Percentiles rank a stretch among this genome's conserved stretches.
phyloP scores from a whole-genome alignment of 306 rosid genomes.

The Quercus glauca region DNA sequence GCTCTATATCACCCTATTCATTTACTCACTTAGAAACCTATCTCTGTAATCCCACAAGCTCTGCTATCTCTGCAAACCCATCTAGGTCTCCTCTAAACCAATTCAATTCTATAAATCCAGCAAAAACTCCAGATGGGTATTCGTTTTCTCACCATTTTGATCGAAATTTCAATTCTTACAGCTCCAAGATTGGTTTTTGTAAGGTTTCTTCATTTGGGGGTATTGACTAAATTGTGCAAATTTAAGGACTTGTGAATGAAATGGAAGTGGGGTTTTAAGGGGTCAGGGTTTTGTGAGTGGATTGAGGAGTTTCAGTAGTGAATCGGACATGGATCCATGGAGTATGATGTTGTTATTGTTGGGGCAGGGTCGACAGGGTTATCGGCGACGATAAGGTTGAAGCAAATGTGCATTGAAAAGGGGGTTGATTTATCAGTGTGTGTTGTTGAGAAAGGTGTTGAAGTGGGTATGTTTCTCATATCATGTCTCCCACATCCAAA shows the following conservation, averaged over 20 bases:
- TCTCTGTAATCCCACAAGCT: slow-evolving; percentile 6
- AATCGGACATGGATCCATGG: slow-evolving; percentile 57
- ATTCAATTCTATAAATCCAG: no score
- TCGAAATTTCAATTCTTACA: slow-evolving; percentile 15
- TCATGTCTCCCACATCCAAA: neutral
- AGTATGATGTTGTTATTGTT: slow-evolving; percentile 81
- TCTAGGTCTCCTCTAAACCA: neutral
- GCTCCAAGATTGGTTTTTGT: slow-evolving; percentile 5
- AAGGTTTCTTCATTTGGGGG: slow-evolving; percentile 18
- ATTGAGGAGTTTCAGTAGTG: slow-evolving; percentile 44
- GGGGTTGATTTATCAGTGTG: slow-evolving; percentile 70
- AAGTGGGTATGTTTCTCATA: slow-evolving; percentile 60
- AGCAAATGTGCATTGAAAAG: slow-evolving; percentile 69
- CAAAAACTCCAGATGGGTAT: slow-evolving; percentile 4
- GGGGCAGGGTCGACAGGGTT: slow-evolving; percentile 92
- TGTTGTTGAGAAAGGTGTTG: slow-evolving; percentile 85
- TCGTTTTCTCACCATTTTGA: neutral
- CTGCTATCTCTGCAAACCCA: neutral
- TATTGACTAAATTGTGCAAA: neutral
- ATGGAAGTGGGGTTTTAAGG: neutral
- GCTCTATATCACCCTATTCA: neutral
- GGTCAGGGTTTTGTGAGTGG: neutral
- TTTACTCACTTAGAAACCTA: neutral
- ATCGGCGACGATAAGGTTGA: slow-evolving; percentile 76
- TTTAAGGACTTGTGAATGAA: slow-evolving; percentile 3